These are phyloP conservation scores for Cucurbita maxima DNA, from an alignment of 306 rosid genomes.

Conservation along the genomic window DNA sequence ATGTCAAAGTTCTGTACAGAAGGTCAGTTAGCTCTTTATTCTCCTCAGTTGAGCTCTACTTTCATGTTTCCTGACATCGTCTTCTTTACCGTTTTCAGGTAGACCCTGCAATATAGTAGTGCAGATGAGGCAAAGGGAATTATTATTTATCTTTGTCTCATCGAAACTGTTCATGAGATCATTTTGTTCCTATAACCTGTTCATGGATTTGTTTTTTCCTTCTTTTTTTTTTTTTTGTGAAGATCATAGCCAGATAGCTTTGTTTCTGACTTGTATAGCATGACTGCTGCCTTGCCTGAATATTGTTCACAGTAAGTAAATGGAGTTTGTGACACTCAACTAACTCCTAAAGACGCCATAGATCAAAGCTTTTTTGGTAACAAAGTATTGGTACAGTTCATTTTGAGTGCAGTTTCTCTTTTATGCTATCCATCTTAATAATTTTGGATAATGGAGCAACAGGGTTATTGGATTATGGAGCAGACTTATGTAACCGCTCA, in stretches of 20 bases:
- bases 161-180: not conserved
- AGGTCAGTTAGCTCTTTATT: slow-evolving; percentile 33
- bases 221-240: not conserved
- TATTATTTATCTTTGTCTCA: not conserved
- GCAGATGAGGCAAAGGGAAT: not conserved
- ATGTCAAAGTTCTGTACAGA: slow-evolving; percentile 51
- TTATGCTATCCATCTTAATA: not conserved
- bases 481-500: too few species aligned
- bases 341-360: not conserved
- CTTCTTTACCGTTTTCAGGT: slow-evolving; percentile 34
- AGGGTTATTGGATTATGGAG: not conserved
- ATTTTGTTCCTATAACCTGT: slow-evolving; percentile 4
- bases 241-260: not conserved
- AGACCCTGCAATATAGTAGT: slow-evolving; percentile 8
- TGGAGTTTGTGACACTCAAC: slow-evolving; percentile 1
- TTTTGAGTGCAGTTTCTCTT: not conserved
- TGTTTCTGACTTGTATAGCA: slow-evolving; percentile 8
- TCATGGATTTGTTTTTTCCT: not conserved
- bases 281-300: not conserved
- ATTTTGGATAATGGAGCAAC: not conserved
- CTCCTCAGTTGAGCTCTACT: not conserved
- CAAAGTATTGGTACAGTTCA: not conserved
- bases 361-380: not conserved
- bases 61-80: not conserved
- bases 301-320: not conserved